Evolutionary conservation across 495 filamentous ascomycete species (phyloP), one percentile per base, ranked within the genome.

Genomic region (Podospora australis): DNA sequence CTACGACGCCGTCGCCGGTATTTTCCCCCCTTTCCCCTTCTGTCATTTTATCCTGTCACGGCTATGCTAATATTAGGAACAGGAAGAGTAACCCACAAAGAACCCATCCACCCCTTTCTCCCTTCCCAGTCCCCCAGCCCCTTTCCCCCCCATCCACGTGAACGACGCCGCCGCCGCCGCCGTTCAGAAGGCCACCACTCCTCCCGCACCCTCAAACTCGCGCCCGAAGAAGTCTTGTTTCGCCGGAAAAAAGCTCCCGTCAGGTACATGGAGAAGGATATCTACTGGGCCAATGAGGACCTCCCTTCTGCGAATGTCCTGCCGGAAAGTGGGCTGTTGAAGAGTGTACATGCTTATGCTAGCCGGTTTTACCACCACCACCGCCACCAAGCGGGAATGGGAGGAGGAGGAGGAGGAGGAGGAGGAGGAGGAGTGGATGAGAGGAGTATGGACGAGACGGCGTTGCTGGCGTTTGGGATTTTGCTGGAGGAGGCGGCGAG

Each of bases 1-100:
- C 24, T 94, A 89, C 62, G 87, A 95, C 69, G 84, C 83, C 26
- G 79, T 90, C 36, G 88, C 86, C 49, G 87, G 88, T 87, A 68
- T 51, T 53, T 46, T 13, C 28, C 20, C 14, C 24, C 20, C 6
- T 7, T n/a, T n/a, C n/a, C n/a, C n/a, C 30, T 34, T 1, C 32
- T 36, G n/a, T n/a, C n/a, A 16, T 36, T 2, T 4, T 36, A 36
- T 3, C n/a, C n/a, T 13, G 13, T 3, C 19, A 11, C n/a, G 13
- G 19, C n/a, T 6, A 36, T 36, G 6, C 32, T 36, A 36, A 36
- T 21, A 54, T 22, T 21, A 17, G 13, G 9, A 38, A 23, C 44
- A 83, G 80, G 79, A n/a, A 78, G 77, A 26, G 57, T 65, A 6
- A 56, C 60, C 14, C 46, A 56, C 6, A 55, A 56, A 3, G 54